Percentiles rank a stretch among this genome's conserved stretches.
Conservation (phyloP, 208 protist species). For the Endotrypanum monterogeii region DNA sequence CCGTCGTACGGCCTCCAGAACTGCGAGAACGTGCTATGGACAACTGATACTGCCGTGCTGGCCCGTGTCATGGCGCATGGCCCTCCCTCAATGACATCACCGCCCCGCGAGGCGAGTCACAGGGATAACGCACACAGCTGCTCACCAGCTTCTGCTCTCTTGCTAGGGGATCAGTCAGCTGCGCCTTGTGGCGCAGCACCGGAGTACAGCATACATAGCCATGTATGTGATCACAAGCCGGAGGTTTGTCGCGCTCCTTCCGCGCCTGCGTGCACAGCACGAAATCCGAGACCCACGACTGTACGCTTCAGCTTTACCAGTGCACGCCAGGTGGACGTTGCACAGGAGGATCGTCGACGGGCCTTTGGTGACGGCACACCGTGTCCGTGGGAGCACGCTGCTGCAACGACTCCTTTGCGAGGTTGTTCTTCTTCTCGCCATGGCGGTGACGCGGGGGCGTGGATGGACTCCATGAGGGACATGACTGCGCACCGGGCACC, state of each 20-base stretch:
- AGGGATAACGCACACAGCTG: background rate
- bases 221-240: background rate
- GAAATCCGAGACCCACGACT: background rate
- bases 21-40: conserved; percentile 83
- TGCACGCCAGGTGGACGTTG: background rate
- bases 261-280: background rate
- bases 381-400: background rate
- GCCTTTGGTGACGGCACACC: background rate
- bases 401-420: background rate
- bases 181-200: background rate
- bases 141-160: background rate
- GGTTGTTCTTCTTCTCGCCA: background rate
- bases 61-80: conserved; percentile 29
- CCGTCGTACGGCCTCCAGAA: conserved; percentile 38
- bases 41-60: conserved; percentile 42
- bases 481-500: background rate
- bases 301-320: background rate
- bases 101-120: background rate
- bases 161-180: background rate
- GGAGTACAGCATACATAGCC: background rate
- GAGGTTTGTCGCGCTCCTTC: background rate
- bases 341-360: background rate
- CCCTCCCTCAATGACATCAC: background rate
- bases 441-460: background rate
- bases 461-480: background rate